phyloP scores from a whole-genome alignment of 192 early-diverging fungal genomes.

The Coemansia sp. region DNA sequence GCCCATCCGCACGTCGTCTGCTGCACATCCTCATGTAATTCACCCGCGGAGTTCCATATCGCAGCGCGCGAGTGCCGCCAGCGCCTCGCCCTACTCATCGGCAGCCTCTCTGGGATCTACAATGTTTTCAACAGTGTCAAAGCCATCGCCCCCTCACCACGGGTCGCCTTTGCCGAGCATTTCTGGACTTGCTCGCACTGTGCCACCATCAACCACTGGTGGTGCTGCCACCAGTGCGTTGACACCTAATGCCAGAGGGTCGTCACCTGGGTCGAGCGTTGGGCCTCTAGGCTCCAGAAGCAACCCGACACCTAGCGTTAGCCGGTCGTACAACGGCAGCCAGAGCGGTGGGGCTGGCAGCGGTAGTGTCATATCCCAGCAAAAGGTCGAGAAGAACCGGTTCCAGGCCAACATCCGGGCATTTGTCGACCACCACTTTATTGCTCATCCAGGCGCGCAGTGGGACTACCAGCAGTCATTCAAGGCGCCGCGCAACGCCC shows the following conservation, averaged over 20 bases:
- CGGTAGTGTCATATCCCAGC: slow-evolving; percentile 17
- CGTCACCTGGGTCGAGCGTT: slow-evolving; percentile 14
- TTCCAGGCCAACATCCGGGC: slow-evolving; percentile 53
- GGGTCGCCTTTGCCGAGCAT: slow-evolving; percentile 7
- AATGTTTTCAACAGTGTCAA: slow-evolving; percentile 18
- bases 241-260: slow-evolving; percentile 20
- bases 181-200: slow-evolving; percentile 6
- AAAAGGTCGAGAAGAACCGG: slow-evolving; percentile 51
- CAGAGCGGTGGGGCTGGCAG: not conserved
- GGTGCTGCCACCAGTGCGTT: slow-evolving; percentile 11
- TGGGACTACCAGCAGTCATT: slow-evolving; percentile 57
- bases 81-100: slow-evolving; percentile 18
- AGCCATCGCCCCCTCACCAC: slow-evolving; percentile 22
- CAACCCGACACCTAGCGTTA: slow-evolving; percentile 4
- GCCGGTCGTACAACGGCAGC: slow-evolving; percentile 11
- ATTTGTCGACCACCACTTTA: slow-evolving; percentile 51
- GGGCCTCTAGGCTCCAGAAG: slow-evolving; percentile 3
- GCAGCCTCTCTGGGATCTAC: slow-evolving; percentile 9
- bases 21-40: slow-evolving; percentile 1
- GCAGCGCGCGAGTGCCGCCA: not conserved
- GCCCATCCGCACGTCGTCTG: slow-evolving; percentile 18
- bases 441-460: slow-evolving; percentile 12
- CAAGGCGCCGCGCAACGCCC: slow-evolving; percentile 51
- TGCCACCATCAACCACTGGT: not conserved
- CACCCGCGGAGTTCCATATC: not conserved